Conservation (phyloP, 2,329 filamentous ascomycete species). For the Ophiostoma sp. region DNA sequence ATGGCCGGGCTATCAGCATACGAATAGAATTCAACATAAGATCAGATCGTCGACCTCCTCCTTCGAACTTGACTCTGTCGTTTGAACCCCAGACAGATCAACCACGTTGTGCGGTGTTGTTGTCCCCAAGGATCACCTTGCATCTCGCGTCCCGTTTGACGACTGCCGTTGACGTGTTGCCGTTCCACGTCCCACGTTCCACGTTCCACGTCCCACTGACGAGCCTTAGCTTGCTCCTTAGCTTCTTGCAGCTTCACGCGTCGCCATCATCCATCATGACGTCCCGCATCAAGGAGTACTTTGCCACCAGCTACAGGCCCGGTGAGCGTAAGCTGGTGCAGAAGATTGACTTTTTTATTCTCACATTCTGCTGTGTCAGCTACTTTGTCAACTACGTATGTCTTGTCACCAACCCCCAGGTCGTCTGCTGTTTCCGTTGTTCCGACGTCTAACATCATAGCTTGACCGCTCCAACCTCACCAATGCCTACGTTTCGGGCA, state of each 20-base stretch:
- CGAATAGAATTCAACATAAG: not conserved
- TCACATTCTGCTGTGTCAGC: conserved; percentile 57
- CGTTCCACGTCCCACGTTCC: no score
- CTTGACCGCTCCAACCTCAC: conserved; percentile 48
- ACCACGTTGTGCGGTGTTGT: not conserved
- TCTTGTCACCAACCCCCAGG: not conserved
- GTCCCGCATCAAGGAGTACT: conserved; percentile 25
- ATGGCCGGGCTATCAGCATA: not conserved
- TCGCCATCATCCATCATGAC: conserved; percentile 18
- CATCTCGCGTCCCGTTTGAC: not conserved
- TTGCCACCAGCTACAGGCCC: conserved; percentile 25
- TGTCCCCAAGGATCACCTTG: conserved; percentile 6
- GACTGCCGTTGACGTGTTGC: no score
- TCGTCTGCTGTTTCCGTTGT: not conserved
- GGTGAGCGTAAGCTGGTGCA: conserved; percentile 31
- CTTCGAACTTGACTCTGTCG: not conserved
- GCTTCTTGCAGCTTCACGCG: not conserved
- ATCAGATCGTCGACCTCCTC: conserved; percentile 8
- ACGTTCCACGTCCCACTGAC: not conserved
- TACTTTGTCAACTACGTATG: conserved; percentile 52
- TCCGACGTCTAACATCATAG: conserved; percentile 25
- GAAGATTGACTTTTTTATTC: conserved; percentile 53
- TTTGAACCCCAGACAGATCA: not conserved
- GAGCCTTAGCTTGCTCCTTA: not conserved
- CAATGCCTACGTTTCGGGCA: conserved; percentile 52